Evolutionary conservation across 1,284 basidiomycete genomes (phyloP), one percentile per base, ranked within the genome.

Genomic region (Rhodotorula sp.): DNA sequence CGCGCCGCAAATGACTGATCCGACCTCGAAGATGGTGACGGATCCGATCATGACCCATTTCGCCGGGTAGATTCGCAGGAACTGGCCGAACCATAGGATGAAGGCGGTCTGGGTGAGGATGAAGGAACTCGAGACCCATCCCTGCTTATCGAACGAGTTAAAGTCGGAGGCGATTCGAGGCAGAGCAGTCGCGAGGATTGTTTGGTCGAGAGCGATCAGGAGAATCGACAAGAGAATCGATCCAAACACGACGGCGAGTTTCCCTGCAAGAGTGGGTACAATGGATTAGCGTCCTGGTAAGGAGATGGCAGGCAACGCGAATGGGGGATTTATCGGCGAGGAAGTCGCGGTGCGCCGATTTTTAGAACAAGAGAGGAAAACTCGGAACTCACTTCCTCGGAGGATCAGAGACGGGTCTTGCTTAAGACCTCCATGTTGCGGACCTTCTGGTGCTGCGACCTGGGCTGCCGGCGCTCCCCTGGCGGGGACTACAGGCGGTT

Each of bases 1-100:
- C 8, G 83, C 80, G 22, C 82, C 85, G 67, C 84, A 86, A 26
- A 86, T 77, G 26, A 83, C 79, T 10, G 81, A 83, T 6, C 85
- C 85, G 33, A 85, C 67, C 66, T 84, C 83, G 67, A 85, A 85
- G 74, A 84, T 74, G 75, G 82, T 75, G 67, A 86, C 80, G 57
- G 83, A 79, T 18, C 72, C 73, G 51, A 85, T 78, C 60, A 84
- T 82, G 85, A 80, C 60, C 83, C 59, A 79, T 60, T 72, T 72
- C 12, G 68, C 74, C 3, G 74, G 67, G 48, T 60, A 73, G 66
- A 82, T 82, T 30, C 81, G 78, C 56, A 81, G 78, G 57, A 81
- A 80, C 77, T 81, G 81, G 1, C 81, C 82, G 57, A 80, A 83
- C 59, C 81, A 75, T 44, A 83, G 75, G 67, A 81, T 81, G 77